Evolutionary conservation across 345 rosid species (phyloP), one percentile per base, ranked within the genome.

Genomic region (Linum tenue): DNA sequence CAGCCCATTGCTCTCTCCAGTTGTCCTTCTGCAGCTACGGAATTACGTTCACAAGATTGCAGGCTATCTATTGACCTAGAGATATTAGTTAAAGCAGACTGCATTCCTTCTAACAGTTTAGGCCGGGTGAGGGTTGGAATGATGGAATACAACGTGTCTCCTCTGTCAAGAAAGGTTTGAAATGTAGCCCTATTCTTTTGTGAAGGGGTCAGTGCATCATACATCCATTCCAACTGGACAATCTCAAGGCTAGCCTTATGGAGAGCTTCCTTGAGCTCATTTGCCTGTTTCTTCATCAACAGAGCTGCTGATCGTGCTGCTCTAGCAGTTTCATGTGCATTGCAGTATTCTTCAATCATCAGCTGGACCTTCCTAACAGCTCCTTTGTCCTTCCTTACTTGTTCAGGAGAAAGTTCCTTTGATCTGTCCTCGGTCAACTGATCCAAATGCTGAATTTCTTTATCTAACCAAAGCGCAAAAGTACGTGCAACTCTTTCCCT

Each of bases 1-100:
- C 96, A 91, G 60, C 85, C 86, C 96, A 91, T 86, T 68, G 98
- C 94, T 77, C 98, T 85, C 81, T 88, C 98, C 39, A 91, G 86
- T 78, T 91, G 89, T 67, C 90, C 94, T 83, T 88, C 94, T 17
- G 94, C 96, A 37, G 81, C 72, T 51, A 79, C 42, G 73, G 94
- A 88, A 74, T 74, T 82, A 69, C 80, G 77, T 67, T 88, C 96
- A 62, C 89, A 80, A 65, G 82, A 77, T 78, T 91, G 91, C 77
- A 91, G 83, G 73, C 78, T 70, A 66, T 88, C 98, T 71, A 86
- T 69, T 15, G 90, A 81, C 73, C 73, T 79, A 72, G 82, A 78
- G 65, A 86, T 73, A 75, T 87, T 79, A 69, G 90, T 73, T 59
- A 83, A 72, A 39, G 86, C 72, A 39, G 91, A 84, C 60, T 79